Conservation (phyloP, 2,329 filamentous ascomycete genomes). For the Mycocentrospora acerina region DNA sequence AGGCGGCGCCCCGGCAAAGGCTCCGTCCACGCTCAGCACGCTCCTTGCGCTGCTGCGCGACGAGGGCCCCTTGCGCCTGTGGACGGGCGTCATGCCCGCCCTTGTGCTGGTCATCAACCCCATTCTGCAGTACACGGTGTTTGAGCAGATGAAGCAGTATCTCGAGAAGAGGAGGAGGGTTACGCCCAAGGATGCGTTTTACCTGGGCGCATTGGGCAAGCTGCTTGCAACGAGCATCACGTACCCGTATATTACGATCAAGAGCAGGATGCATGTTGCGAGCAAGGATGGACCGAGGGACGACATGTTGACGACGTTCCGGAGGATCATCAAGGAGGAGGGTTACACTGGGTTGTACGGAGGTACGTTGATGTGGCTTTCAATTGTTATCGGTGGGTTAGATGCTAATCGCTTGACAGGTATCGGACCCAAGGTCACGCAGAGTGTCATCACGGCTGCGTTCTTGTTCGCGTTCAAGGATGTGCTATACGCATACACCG, state of each 20-base stretch:
- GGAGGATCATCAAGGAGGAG: slow-evolving; percentile 80
- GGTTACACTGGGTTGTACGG: slow-evolving; percentile 93
- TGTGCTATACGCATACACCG: slow-evolving; percentile 81
- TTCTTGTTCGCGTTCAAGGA: slow-evolving; percentile 99
- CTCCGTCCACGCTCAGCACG: slow-evolving; percentile 76
- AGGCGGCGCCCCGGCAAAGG: slow-evolving; percentile 50
- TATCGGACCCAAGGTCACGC: slow-evolving; percentile 92
- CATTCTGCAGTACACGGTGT: slow-evolving; percentile 97
- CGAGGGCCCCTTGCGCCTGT: slow-evolving; percentile 82
- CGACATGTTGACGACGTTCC: slow-evolving; percentile 76
- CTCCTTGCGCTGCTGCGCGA: slow-evolving; percentile 77
- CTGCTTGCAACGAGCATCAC: slow-evolving; percentile 90
- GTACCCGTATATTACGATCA: slow-evolving; percentile 98
- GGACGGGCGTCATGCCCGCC: slow-evolving; percentile 88
- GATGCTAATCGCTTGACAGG: too few species aligned
- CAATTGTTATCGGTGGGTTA: neutral
- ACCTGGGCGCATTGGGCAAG: slow-evolving; percentile 90
- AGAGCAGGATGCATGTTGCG: slow-evolving; percentile 95
- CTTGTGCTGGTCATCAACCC: slow-evolving; percentile 96
- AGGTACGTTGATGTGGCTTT: slow-evolving; percentile 59
- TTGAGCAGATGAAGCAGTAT: slow-evolving; percentile 94
- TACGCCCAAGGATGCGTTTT: slow-evolving; percentile 83
- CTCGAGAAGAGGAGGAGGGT: slow-evolving; percentile 76
- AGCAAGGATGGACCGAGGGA: slow-evolving; percentile 74
- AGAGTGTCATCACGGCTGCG: slow-evolving; percentile 94